These are phyloP conservation scores for Schizosaccharomyces japonicus DNA, from an alignment of 805 yeast genomes.

Conservation along the genomic window DNA sequence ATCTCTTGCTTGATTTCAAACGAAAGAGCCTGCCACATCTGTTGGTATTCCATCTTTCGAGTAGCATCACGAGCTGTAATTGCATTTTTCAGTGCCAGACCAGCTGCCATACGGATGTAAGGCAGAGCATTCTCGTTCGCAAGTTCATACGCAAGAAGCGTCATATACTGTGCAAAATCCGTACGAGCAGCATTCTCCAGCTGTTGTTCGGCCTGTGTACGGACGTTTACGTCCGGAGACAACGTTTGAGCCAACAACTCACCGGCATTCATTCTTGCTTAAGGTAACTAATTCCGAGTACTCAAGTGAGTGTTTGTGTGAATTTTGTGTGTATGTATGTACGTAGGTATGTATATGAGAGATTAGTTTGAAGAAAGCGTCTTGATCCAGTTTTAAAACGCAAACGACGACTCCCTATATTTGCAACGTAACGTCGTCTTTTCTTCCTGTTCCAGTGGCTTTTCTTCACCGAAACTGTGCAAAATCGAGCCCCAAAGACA, in stretches of 20 bases:
- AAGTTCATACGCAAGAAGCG: conserved; percentile 44
- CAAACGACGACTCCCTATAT: too few relatives aligned
- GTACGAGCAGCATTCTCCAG: conserved; percentile 5
- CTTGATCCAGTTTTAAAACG: too few relatives aligned
- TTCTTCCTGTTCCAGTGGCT: background rate
- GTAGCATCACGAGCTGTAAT: conserved; percentile 38
- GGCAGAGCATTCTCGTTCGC: conserved; percentile 37
- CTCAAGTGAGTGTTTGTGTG: too few relatives aligned
- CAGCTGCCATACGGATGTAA: conserved; percentile 83
- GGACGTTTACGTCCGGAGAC: conserved; percentile 3
- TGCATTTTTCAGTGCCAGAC: conserved; percentile 66
- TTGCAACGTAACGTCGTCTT: too few relatives aligned
- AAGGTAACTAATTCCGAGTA: background rate
- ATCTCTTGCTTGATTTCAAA: conserved; percentile 32
- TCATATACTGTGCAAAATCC: conserved; percentile 28
- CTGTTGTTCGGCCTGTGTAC: background rate
- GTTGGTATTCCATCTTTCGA: conserved; percentile 1
- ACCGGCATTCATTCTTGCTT: conserved; percentile 3
- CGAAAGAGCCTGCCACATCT: conserved; percentile 52
- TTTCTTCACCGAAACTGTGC: background rate
- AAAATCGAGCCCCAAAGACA: too few relatives aligned
- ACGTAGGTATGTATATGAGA: too few relatives aligned
- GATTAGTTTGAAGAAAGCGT: too few relatives aligned
- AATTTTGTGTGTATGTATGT: too few relatives aligned
- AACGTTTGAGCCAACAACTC: conserved; percentile 4